Evolutionary conservation across 2,329 filamentous ascomycete genomes (phyloP), one percentile per base, ranked within the genome.

Genomic region (Penicillium sp.): DNA sequence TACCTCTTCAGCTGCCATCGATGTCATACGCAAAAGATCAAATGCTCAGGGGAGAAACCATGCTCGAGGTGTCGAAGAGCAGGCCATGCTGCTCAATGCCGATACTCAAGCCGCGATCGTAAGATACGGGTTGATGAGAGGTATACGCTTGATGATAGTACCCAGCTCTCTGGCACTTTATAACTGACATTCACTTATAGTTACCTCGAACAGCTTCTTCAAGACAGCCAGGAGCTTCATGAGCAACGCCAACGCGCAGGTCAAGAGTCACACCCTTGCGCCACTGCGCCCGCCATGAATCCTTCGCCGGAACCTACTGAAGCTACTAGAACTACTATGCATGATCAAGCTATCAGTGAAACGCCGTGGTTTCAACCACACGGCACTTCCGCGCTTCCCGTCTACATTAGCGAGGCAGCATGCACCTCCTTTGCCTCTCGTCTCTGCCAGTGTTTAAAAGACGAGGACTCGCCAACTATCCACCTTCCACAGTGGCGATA

Each of bases 361-460:
- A 29, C 10, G 28, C 28, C 28, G 10, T 29, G 28, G 28, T 12
- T 29, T 3, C 28, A 29, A 9, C 56, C 59, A 41, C 60, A 66
- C 33, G 62, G 65, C 28, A 29, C 28, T 46, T 63, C 57, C 7
- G 57, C 59, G 18, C 60, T 60, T 24, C 62, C 62, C 8, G 62
- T 64, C 41, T 66, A 69, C 44, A 65, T 70, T 39, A 63, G 66
- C 8, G 69, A 70, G 48, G 68, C 69, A 47, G 66, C 68, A 7
- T 71, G 67, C 42, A 67, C 64, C 10, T 66, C 68, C 7, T 70
- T 71, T 50, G 69, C 68, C 13, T 69, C 62, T 5, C 65, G 67
- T 4, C 52, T 72, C 13, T 62, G 67, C 9, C 67, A 69, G 36
- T 63, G 58, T 16, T 56, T 71, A 3, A 29, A 3, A 29, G 28